Percentiles rank a stretch among this genome's conserved stretches.
phyloP scores from a whole-genome alignment of 257 asterid genomes.

The Jasminum sambac region DNA sequence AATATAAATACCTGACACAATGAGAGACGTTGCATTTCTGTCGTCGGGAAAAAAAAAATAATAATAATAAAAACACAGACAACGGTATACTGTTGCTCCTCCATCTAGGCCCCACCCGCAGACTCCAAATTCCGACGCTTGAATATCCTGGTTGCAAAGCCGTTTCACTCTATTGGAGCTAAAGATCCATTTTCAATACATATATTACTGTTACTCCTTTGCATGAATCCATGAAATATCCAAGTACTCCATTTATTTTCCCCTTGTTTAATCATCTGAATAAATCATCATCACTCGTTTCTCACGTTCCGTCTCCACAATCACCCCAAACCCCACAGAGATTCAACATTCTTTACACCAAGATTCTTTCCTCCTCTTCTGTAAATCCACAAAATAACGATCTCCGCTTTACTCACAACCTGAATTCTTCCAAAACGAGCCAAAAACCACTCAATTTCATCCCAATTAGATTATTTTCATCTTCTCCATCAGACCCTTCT shows the following conservation, averaged over 20 bases:
- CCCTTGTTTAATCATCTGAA: conserved; percentile 22
- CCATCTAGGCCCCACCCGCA: no score
- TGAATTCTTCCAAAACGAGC: conserved; percentile 14
- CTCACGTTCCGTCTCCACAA: conserved; percentile 14
- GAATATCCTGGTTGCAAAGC: background rate
- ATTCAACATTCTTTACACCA: conserved; percentile 30
- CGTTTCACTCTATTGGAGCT: background rate
- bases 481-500: conserved; percentile 34
- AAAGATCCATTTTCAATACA: background rate
- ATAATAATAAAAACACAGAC: no score
- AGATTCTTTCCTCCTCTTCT: conserved; percentile 27
- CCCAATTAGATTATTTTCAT: conserved; percentile 46
- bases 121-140: no score
- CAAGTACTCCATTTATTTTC: conserved; percentile 30
- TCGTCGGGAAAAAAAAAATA: no score
- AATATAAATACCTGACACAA: no score
- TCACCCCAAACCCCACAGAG: conserved; percentile 22
- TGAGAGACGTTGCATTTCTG: no score
- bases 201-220: background rate
- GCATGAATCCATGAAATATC: conserved; percentile 48
- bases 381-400: conserved; percentile 23
- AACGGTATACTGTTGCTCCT: no score
- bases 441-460: conserved; percentile 27
- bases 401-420: conserved; percentile 24
- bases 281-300: conserved; percentile 6